phyloP scores from a whole-genome alignment of 345 rosid species.

The Lepidium didymum region DNA sequence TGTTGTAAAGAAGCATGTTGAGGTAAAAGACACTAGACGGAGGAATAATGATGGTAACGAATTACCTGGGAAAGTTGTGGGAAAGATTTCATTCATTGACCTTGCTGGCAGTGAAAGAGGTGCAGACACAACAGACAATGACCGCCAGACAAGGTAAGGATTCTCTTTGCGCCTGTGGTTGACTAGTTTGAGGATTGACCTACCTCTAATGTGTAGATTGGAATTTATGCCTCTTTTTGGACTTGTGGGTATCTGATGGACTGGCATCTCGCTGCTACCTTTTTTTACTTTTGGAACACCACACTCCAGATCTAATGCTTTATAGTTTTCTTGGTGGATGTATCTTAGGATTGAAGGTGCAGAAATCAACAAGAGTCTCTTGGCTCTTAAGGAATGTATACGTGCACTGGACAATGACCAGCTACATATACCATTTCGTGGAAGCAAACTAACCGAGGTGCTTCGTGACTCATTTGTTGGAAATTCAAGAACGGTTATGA shows the following conservation, averaged over 20 bases:
- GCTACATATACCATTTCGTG: slow-evolving; percentile 93
- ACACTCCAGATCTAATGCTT: background rate
- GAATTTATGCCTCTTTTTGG: background rate
- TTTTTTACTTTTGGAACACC: slow-evolving; percentile 11
- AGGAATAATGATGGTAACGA: slow-evolving; percentile 77
- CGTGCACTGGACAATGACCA: slow-evolving; percentile 97
- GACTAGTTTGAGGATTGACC: background rate
- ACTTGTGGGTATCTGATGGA: background rate
- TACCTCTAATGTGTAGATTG: background rate
- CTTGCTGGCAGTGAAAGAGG: slow-evolving; percentile 99
- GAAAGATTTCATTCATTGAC: slow-evolving; percentile 97
- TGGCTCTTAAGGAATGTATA: slow-evolving; percentile 97
- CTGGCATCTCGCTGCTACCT: background rate
- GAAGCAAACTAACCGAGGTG: slow-evolving; percentile 96
- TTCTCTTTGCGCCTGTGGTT: background rate
- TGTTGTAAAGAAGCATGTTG: slow-evolving; percentile 74
- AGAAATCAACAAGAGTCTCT: slow-evolving; percentile 91
- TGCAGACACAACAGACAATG: slow-evolving; percentile 98
- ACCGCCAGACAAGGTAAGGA: slow-evolving; percentile 82
- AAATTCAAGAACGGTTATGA: slow-evolving; percentile 94
- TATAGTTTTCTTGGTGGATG: background rate
- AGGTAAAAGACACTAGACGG: slow-evolving; percentile 75
- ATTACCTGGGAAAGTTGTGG: slow-evolving; percentile 68
- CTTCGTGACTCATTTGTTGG: slow-evolving; percentile 98
- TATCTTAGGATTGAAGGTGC: slow-evolving; percentile 89